Base-by-base conservation (phyloP, 805 yeast genomes). In the Metschnikowia continentalis region DNA sequence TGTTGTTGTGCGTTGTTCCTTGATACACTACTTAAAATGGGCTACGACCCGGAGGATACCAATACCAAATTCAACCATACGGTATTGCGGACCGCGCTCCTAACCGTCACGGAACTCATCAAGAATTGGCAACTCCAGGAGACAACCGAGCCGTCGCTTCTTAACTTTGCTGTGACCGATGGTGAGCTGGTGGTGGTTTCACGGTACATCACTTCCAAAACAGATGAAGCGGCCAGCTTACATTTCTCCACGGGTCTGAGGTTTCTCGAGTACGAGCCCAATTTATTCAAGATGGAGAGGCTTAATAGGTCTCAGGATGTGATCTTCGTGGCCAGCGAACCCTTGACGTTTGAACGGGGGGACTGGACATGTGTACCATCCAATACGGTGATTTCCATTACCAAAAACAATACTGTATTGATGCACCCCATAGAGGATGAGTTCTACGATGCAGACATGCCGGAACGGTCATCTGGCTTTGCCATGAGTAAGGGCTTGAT, bases 331-430 rank as follows among this genome's bases (percentile, higher is more conserved):
- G 96, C 99, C 1, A 86, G 96, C 15, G 99, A 94, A 64, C 99
- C 99, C 0, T 75, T 94, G 51, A 94, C 99, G 0, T 94, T 94
- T 67, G 98, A 94, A 70, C 74, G 99, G 50, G 92, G 91, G 37
- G 99, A 94, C 69, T 94, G 99, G 99, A 88, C 92, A 47, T 85
- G 97, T 3, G 95, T 94, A 0, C 98, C 98, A 2, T 87, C 98
- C 1, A 94, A 94, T 65, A 87, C 97, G 3, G 73, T 86, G 0
- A 67, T 94, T 14, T 88, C 96, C 0, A 83, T 94, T 52, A 84
- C 82, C 56, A 84, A 82, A 50, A 68, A 67, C 50, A 96, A 91
- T 65, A 89, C 96, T 1, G 94, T 94, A 3, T 72, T 94, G 44
- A 71, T 94, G 71, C 96, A 91, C 65, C 99, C 99, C 1, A 88